phyloP scores from a whole-genome alignment of 2,329 filamentous ascomycete species.

The Aureobasidium sp. region DNA sequence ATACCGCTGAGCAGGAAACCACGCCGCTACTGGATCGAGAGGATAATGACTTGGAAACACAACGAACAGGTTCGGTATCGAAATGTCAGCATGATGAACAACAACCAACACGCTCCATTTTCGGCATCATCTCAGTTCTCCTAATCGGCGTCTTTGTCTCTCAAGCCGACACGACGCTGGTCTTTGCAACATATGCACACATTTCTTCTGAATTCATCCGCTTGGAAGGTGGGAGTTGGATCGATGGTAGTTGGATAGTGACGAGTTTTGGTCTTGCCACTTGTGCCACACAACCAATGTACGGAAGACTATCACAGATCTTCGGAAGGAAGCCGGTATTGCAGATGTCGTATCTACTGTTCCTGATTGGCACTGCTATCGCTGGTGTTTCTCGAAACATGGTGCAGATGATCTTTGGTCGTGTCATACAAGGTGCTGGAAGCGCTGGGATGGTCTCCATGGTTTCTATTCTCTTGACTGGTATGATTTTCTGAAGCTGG shows the following conservation, averaged over 20 bases:
- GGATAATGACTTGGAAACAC: neutral
- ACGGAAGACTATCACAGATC: conserved; percentile 38
- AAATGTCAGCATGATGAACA: neutral
- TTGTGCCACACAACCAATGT: conserved; percentile 33
- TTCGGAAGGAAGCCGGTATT: conserved; percentile 36
- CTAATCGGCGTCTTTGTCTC: conserved; percentile 53
- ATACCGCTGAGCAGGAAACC: neutral
- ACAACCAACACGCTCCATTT: conserved; percentile 6
- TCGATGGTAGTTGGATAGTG: conserved; percentile 23
- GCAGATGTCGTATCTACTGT: conserved; percentile 32
- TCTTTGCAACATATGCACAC: conserved; percentile 57
- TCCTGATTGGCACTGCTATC: conserved; percentile 32
- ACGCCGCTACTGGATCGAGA: neutral
- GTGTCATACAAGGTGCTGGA: conserved; percentile 35
- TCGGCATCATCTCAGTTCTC: conserved; percentile 21
- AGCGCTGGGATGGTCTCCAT: conserved; percentile 37
- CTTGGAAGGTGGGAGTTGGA: conserved; percentile 34
- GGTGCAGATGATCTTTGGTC: conserved; percentile 32
- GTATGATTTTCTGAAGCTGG: neutral
- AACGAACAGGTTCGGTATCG: neutral
- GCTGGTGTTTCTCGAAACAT: conserved; percentile 32
- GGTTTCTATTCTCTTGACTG: conserved; percentile 39
- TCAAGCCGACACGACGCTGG: conserved; percentile 54
- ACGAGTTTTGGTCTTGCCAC: conserved; percentile 36
- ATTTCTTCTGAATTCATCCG: conserved; percentile 39